Percentiles rank a stretch among this genome's conserved stretches.
Evolutionary conservation across 129 eudicot species (phyloP).

Genomic region (Artemisia tridentata): DNA sequence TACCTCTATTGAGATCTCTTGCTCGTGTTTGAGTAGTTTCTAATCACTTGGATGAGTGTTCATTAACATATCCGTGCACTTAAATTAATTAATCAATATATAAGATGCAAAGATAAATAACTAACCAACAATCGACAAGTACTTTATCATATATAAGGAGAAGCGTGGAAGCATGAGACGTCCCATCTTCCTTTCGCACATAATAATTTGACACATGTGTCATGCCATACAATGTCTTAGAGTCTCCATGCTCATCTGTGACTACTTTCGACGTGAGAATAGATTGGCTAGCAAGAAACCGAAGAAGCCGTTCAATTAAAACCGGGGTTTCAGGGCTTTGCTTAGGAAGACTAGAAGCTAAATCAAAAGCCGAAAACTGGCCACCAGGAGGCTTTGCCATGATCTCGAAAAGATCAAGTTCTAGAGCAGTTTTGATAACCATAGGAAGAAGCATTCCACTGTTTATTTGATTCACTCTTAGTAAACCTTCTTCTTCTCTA

Average conservation of each 20-base stretch:
- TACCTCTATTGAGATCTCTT: no score
- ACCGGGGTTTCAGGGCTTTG: slow-evolving; percentile 29
- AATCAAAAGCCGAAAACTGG: slow-evolving; percentile 32
- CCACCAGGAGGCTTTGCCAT: slow-evolving; percentile 28
- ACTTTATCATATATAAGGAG: slow-evolving; percentile 23
- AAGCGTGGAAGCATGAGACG: slow-evolving; percentile 17
- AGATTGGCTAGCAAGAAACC: slow-evolving; percentile 41
- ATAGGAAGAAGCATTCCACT: slow-evolving; percentile 19
- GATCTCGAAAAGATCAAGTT: slow-evolving; percentile 40
- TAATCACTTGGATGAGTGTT: no score
- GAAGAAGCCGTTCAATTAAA: slow-evolving; percentile 46
- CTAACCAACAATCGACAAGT: slow-evolving; percentile 26
- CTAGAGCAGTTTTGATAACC: slow-evolving; percentile 32
- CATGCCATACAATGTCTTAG: slow-evolving; percentile 34
- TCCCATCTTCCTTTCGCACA: slow-evolving; percentile 22
- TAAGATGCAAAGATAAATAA: slow-evolving; percentile 9
- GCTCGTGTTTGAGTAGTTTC: no score
- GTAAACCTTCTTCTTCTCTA: slow-evolving; percentile 25
- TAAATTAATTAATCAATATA: neutral
- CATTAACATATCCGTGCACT: no score
- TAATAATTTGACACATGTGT: slow-evolving; percentile 30
- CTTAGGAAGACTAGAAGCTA: slow-evolving; percentile 27
- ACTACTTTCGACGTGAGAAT: slow-evolving; percentile 30
- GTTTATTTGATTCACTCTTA: slow-evolving; percentile 5
- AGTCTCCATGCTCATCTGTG: slow-evolving; percentile 19